Conservation (phyloP, 2,329 filamentous ascomycete species). For the Cladosporium sp. region DNA sequence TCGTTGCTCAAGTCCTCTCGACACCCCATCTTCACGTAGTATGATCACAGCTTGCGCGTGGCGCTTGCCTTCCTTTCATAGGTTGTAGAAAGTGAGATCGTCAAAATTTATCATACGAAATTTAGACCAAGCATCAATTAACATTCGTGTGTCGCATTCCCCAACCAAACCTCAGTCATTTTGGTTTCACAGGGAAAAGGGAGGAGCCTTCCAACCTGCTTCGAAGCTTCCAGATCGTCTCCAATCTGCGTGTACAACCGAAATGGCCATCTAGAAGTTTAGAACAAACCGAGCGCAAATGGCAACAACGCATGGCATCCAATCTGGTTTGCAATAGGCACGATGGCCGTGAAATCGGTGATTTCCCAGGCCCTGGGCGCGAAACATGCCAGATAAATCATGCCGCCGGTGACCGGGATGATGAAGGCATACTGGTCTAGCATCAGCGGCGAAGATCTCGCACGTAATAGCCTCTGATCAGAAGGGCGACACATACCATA, state of each 20-base stretch:
- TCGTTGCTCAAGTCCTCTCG: neutral
- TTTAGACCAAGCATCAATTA: neutral
- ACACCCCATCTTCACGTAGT: neutral
- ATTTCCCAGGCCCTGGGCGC: constrained; percentile 27
- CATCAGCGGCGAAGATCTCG: neutral
- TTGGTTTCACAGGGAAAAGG: neutral
- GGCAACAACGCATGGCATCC: constrained; percentile 27
- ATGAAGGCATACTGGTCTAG: constrained; percentile 23
- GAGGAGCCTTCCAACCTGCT: neutral
- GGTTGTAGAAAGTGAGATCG: neutral
- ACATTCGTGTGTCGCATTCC: neutral
- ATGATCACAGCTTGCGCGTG: neutral
- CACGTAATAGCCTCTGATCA: neutral
- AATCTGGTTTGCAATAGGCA: constrained; percentile 28
- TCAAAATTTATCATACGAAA: constrained; percentile 2
- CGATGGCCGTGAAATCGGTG: constrained; percentile 26
- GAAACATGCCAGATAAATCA: constrained; percentile 28
- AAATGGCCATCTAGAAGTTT: neutral
- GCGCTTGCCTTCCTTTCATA: neutral
- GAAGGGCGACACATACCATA: constrained; percentile 15
- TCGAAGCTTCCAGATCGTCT: neutral
- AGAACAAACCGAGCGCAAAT: constrained; percentile 27
- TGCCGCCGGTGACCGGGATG: constrained; percentile 24
- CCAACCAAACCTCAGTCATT: neutral
- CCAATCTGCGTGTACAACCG: neutral